phyloP scores from a whole-genome alignment of 345 rosid species.

The Schrenkiella parvula region DNA sequence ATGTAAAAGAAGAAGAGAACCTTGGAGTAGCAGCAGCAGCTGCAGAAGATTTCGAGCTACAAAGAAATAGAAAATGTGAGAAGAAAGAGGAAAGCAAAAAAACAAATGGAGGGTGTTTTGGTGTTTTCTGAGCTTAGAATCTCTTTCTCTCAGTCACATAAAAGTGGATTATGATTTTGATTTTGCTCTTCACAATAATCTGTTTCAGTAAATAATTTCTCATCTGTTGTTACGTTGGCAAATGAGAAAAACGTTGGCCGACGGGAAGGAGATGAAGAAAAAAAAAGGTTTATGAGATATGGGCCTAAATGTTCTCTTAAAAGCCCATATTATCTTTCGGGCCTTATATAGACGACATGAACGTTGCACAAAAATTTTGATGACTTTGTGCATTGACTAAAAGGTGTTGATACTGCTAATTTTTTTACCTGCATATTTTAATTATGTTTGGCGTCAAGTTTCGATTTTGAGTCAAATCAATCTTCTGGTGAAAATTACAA shows the following conservation, averaged over 20 bases:
- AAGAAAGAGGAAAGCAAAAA: background rate
- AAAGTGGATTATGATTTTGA: slow-evolving; percentile 8
- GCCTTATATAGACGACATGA: background rate
- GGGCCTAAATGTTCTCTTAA: background rate
- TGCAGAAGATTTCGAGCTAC: slow-evolving; percentile 1
- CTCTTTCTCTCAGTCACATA: slow-evolving; percentile 34
- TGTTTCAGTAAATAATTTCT: background rate
- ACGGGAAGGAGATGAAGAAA: background rate
- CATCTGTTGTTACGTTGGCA: background rate
- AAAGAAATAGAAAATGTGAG: background rate
- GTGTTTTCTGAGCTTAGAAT: slow-evolving; percentile 17
- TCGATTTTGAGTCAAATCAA: background rate
- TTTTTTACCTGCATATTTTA: background rate
- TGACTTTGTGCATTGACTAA: background rate
- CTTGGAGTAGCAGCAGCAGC: slow-evolving; percentile 5
- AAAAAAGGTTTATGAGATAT: background rate
- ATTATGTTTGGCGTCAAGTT: background rate
- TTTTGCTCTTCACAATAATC: background rate
- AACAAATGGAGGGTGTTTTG: slow-evolving; percentile 4
- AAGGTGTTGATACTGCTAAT: background rate
- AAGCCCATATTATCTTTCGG: background rate
- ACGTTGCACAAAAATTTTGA: background rate
- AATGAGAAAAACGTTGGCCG: slow-evolving; percentile 6
- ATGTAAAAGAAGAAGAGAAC: slow-evolving; percentile 10
- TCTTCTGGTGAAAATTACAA: background rate